A percentile compares a stretch with the other conserved stretches of the same genome.
Evolutionary conservation across 2,329 filamentous ascomycete species (phyloP).

Genomic region (Hypomyces rosellus): DNA sequence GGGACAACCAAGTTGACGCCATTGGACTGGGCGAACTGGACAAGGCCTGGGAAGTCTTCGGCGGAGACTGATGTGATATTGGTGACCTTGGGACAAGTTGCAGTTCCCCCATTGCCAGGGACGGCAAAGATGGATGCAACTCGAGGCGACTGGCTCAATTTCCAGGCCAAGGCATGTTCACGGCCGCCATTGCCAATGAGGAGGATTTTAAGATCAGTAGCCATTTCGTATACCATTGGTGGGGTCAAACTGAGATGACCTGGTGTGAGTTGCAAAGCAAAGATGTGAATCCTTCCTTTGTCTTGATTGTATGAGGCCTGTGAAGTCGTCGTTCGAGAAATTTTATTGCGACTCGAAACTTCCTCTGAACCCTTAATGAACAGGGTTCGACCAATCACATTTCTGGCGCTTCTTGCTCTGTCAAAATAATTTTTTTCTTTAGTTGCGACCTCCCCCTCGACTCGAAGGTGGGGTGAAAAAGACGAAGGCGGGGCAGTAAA

Average conservation of each 20-base stretch:
- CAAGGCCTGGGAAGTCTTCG: slow-evolving; percentile 72
- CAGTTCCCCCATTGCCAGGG: slow-evolving; percentile 84
- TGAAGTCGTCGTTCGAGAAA: too few relatives aligned
- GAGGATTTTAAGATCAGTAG: slow-evolving; percentile 58
- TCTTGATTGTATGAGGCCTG: too few relatives aligned
- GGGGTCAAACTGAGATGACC: too few relatives aligned
- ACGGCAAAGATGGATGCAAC: slow-evolving; percentile 69
- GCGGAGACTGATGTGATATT: slow-evolving; percentile 66
- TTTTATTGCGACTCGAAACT: too few relatives aligned
- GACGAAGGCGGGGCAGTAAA: not conserved
- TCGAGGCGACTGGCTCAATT: slow-evolving; percentile 72
- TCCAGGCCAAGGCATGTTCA: slow-evolving; percentile 94
- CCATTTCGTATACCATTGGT: slow-evolving; percentile 6
- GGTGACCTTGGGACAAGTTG: slow-evolving; percentile 59
- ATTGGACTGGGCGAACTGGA: slow-evolving; percentile 66
- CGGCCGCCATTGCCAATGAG: slow-evolving; percentile 90
- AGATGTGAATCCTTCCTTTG: too few relatives aligned
- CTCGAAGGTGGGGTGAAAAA: too few relatives aligned
- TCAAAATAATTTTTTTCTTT: too few relatives aligned
- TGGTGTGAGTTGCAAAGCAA: too few relatives aligned
- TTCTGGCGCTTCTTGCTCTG: too few relatives aligned
- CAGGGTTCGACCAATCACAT: too few relatives aligned
- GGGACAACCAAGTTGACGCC: slow-evolving; percentile 78
- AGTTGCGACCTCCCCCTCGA: too few relatives aligned
- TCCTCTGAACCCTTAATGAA: too few relatives aligned